Conservation (phyloP, 1,139 yeast genomes). For the Sugiyamaella pinicola region DNA sequence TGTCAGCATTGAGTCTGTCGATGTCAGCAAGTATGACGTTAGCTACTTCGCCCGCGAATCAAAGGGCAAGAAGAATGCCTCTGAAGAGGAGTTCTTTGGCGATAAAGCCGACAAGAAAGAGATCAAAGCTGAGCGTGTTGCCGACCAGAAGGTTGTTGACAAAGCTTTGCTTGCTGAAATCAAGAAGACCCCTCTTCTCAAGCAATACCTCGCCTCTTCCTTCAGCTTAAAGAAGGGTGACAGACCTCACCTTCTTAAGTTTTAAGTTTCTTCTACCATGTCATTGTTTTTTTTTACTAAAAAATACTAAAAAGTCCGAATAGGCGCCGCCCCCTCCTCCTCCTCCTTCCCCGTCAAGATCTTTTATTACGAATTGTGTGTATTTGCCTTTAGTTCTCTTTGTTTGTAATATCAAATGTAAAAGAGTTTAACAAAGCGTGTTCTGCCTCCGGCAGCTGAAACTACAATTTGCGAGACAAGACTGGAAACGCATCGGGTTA, state of each 20-base stretch:
- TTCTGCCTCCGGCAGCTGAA: too few species aligned
- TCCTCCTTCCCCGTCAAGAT: conserved; percentile 1
- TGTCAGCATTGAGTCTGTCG: conserved; percentile 77
- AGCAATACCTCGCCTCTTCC: conserved; percentile 95
- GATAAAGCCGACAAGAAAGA: conserved; percentile 84
- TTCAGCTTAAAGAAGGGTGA: conserved; percentile 99
- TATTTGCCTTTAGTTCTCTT: conserved; percentile 19
- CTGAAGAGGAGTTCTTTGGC: conserved; percentile 94
- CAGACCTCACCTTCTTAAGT: conserved; percentile 98
- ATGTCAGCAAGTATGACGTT: conserved; percentile 89
- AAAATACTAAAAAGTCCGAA: too few species aligned
- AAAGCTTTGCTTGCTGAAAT: conserved; percentile 90
- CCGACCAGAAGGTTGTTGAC: conserved; percentile 97
- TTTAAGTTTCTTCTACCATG: conserved; percentile 62
- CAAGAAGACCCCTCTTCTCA: conserved; percentile 97
- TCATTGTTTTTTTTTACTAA: conserved; percentile 1
- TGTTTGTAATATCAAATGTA: conserved; percentile 16
- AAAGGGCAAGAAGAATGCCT: conserved; percentile 61
- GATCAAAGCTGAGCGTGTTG: conserved; percentile 92
- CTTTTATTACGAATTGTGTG: conserved; percentile 19
- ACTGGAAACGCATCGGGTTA: too few species aligned
- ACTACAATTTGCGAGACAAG: too few species aligned
- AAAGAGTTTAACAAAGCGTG: conserved; percentile 19
- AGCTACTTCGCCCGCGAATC: conserved; percentile 97
- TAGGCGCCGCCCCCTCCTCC: too few species aligned